Conservation (phyloP, 257 asterid genomes). For the Rhazya stricta region DNA sequence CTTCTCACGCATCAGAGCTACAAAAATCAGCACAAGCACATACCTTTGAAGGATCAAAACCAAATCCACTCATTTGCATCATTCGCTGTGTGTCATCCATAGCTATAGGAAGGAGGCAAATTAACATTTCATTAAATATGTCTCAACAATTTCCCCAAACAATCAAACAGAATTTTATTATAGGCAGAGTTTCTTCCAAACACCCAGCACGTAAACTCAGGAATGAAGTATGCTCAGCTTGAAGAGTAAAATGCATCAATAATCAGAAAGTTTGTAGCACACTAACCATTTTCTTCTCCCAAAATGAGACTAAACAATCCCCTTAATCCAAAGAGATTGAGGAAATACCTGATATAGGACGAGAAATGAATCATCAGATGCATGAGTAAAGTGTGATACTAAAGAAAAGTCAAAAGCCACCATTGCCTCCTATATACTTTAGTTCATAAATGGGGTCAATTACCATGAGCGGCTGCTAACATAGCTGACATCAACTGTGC, state of each 20-base stretch:
- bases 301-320: conserved; percentile 90
- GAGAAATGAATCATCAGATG: conserved; percentile 15
- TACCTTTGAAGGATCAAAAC: conserved; percentile 83
- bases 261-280: background rate
- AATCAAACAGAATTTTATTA: conserved; percentile 4
- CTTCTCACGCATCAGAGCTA: background rate
- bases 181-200: background rate
- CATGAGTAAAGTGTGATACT: conserved; percentile 13
- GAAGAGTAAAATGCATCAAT: background rate
- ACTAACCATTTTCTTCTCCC: conserved; percentile 92
- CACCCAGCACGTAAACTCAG: background rate
- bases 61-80: conserved; percentile 99
- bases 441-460: conserved; percentile 16
- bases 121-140: conserved; percentile 16
- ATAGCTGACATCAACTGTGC: conserved; percentile 93
- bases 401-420: conserved; percentile 5
- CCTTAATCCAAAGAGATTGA: conserved; percentile 84
- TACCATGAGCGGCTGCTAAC: conserved; percentile 98
- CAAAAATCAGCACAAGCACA: background rate
- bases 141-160: conserved; percentile 7
- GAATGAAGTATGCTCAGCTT: background rate
- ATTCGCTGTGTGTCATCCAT: conserved; percentile 87
- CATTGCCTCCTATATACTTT: background rate
- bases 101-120: conserved; percentile 39
- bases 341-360: conserved; percentile 64